Evolutionary conservation across 345 rosid species (phyloP), one percentile per base, ranked within the genome.

Genomic region (Camelina neglecta): DNA sequence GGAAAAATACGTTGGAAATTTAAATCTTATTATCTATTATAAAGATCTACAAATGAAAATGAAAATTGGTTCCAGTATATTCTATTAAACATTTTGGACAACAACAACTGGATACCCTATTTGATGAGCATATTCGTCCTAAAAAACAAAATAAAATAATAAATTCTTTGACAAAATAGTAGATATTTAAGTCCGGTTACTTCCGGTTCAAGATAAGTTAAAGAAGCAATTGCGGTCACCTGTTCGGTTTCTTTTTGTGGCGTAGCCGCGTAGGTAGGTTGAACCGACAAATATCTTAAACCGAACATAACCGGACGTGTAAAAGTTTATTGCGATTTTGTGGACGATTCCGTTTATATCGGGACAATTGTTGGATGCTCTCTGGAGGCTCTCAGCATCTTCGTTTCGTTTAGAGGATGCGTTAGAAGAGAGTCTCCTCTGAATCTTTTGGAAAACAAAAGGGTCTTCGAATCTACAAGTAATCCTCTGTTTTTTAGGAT

Each of bases 301-400:
- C 69, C 69, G 63, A 42, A 29, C 10, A 41, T 13, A 67, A 67
- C 79, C 69, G 69, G 62, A 26, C 0, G 2, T 69, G 50, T 33
- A 69, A 69, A 49, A 21, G 33, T 23, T 31, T 31, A 69, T 61
- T 7, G 41, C 31, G 70, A 33, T 69, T 69, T 56, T 26, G 57
- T 76, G 41, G 15, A 26, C 20, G 36, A 33, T 33, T 45, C 79
- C 58, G 23, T 44, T 69, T 44, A 31, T 49, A 33, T 65, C 26
- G 39, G 29, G 29, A 26, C 3, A 11, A 55, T 29, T 26, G 44
- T 16, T 49, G 21, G 23, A 16, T 1, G 53, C 10, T 49, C 9
- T 18, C 53, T 49, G 54, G 50, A 59, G 48, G 24, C 63, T 68
- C 62, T 57, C 67, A 66, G 78, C 60, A 72, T 49, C 67, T 49